Percentiles rank a stretch among this genome's conserved stretches.
Conservation (phyloP, 2,329 filamentous ascomycete genomes). For the Pyrenochaeta sp. region DNA sequence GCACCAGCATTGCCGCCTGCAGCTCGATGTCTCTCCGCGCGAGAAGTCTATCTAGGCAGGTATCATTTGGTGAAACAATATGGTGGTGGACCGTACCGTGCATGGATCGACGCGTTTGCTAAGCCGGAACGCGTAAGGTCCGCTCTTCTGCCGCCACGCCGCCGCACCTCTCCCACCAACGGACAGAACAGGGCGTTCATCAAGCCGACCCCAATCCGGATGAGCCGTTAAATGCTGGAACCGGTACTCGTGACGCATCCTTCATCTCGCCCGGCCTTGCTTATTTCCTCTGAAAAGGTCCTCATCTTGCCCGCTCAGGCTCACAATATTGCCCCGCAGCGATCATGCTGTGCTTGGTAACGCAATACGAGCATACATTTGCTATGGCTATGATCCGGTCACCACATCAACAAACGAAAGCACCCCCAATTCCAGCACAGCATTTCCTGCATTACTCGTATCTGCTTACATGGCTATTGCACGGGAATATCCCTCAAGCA, state of each 20-base stretch:
- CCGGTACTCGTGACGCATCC: too few species aligned
- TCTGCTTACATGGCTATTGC: too few species aligned
- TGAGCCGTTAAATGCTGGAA: too few species aligned
- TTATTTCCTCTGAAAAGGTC: not conserved
- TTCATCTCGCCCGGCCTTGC: too few species aligned
- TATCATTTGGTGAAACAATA: too few species aligned
- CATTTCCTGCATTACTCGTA: too few species aligned
- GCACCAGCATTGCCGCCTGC: too few species aligned
- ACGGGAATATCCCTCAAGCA: too few species aligned
- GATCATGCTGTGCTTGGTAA: conserved; percentile 10
- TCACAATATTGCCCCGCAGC: conserved; percentile 8
- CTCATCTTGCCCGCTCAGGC: not conserved
- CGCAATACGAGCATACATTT: not conserved
- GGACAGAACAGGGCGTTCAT: not conserved
- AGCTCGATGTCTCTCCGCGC: conserved; percentile 21
- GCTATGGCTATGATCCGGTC: too few species aligned
- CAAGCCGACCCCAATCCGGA: not conserved
- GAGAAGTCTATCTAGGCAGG: too few species aligned
- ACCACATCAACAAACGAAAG: too few species aligned
- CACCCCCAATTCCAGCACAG: too few species aligned
- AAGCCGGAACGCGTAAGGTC: conserved; percentile 15
- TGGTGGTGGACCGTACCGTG: conserved; percentile 14
- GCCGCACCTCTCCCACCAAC: not conserved
- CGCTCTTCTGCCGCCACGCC: conserved; percentile 1
- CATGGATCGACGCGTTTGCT: conserved; percentile 12